Evolutionary conservation across 257 asterid genomes (phyloP).

Genomic region (Ophiorrhiza pumila): DNA sequence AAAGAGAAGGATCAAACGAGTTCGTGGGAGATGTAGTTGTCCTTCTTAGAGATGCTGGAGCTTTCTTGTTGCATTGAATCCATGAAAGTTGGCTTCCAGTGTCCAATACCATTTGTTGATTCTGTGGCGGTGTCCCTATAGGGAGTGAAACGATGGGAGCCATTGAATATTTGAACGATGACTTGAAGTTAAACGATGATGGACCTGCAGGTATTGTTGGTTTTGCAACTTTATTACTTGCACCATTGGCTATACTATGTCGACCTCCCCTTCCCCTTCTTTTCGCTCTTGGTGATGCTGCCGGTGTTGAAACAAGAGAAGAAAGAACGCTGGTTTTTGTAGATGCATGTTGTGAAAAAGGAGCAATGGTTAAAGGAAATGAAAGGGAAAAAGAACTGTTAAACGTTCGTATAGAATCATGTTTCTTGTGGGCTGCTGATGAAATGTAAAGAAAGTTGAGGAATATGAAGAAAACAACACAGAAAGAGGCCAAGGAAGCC

Average conservation of each 20-base stretch:
- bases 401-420: conserved; percentile 5
- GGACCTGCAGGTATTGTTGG: neutral
- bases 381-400: conserved; percentile 33
- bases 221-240: neutral
- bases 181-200: conserved; percentile 38
- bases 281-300: too few relatives aligned
- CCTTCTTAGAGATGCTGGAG: conserved; percentile 21
- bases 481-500: conserved; percentile 27
- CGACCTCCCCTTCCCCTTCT: too few relatives aligned
- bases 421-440: conserved; percentile 13
- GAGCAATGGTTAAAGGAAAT: conserved; percentile 49
- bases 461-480: conserved; percentile 24
- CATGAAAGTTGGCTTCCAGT: conserved; percentile 94
- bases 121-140: conserved; percentile 89
- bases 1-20: conserved; percentile 70
- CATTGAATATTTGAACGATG: conserved; percentile 67
- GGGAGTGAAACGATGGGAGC: conserved; percentile 76
- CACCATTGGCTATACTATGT: too few relatives aligned
- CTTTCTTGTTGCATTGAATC: conserved; percentile 67
- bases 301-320: conserved; percentile 21
- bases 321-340: conserved; percentile 30
- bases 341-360: conserved; percentile 33
- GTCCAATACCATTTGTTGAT: conserved; percentile 75
- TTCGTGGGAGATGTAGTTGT: conserved; percentile 37
- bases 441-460: conserved; percentile 21